Conservation (phyloP, 192 early-diverging fungal genomes). For the Entophlyctis luteolus region DNA sequence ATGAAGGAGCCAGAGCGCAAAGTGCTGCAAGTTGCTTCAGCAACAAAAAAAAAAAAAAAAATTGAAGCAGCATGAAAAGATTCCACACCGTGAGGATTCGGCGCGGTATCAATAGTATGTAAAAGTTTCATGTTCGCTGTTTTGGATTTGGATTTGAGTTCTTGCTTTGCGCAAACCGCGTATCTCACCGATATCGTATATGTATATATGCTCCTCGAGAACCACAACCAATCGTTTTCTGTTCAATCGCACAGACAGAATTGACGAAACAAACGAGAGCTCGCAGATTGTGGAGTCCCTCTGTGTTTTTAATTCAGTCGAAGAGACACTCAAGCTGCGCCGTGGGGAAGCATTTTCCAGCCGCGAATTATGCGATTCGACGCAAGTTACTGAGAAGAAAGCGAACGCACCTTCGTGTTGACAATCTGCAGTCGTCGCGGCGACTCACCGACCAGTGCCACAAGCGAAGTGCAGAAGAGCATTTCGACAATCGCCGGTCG, state of each 20-base stretch:
- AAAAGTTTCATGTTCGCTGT: constrained; percentile 97
- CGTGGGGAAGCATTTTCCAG: not conserved
- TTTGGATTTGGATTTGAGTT: constrained; percentile 95
- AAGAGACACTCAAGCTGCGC: not conserved
- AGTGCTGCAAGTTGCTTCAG: constrained; percentile 67
- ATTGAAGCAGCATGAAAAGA: not conserved
- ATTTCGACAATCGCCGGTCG: constrained; percentile 87
- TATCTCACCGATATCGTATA: constrained; percentile 99
- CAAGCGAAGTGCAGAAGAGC: constrained; percentile 94
- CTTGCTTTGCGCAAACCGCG: too few relatives aligned
- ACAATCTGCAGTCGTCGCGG: constrained; percentile 87
- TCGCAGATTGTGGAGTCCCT: constrained; percentile 96
- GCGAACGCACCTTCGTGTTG: constrained; percentile 85
- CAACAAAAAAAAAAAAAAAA: too few relatives aligned
- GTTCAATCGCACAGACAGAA: constrained; percentile 94
- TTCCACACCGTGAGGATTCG: constrained; percentile 75
- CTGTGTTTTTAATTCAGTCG: constrained; percentile 35
- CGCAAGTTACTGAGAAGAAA: not conserved
- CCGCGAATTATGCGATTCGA: not conserved
- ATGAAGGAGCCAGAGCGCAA: constrained; percentile 85
- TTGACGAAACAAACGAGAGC: constrained; percentile 86
- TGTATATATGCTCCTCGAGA: constrained; percentile 92
- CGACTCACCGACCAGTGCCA: constrained; percentile 91
- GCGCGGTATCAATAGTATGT: constrained; percentile 91
- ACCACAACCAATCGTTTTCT: constrained; percentile 87